Evolutionary conservation across 495 filamentous ascomycete species (phyloP), one percentile per base, ranked within the genome.

Genomic region (Daldinia loculata): DNA sequence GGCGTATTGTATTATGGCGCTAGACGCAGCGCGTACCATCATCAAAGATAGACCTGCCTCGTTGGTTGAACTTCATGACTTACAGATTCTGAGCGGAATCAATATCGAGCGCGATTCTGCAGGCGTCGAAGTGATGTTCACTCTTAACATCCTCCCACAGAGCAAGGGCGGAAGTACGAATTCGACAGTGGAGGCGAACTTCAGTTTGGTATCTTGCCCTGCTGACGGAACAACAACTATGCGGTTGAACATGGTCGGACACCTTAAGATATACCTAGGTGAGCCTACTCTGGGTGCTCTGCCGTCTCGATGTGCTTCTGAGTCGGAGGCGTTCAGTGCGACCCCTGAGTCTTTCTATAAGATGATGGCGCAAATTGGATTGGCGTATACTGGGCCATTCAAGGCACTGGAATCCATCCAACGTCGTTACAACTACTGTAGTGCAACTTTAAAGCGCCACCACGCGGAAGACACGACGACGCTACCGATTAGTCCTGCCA

Each of bases 41-140:
- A 53, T 80, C 15, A 70, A 55, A 1, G 74, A 68, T 11, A 77
- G 74, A 6, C 24, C 71, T 0, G 81, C 78, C 8, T 79, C 81
- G 0, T 2, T 81, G 2, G 55, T 84, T n/a, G 82, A 83, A 63
- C 71, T 84, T 3, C 65, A 69, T 0, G 74, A 83, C 56, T 24
- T 84, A 9, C 70, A 74, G 12, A 85, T 89, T 22, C 57, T 72
- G 0, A 81, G 76, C 43, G 85, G 87, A 0, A 82, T 90, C 29
- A 80, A 78, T 0, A 75, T 90, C 1, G 82, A 85, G n/a, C 74
- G 74, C 1, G 83, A 85, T 9, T 74, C 81, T 2, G 32, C 71
- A 0, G 84, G 82, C 0, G 74, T 83, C 0, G 86, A 88, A 71
- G 69, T 79, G 4, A 41, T 86, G 7, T 87, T 85, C 63, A 74